Evolutionary conservation across 2,329 filamentous ascomycete genomes (phyloP), one percentile per base, ranked within the genome.

Genomic region (Fusarium phyllophilum): DNA sequence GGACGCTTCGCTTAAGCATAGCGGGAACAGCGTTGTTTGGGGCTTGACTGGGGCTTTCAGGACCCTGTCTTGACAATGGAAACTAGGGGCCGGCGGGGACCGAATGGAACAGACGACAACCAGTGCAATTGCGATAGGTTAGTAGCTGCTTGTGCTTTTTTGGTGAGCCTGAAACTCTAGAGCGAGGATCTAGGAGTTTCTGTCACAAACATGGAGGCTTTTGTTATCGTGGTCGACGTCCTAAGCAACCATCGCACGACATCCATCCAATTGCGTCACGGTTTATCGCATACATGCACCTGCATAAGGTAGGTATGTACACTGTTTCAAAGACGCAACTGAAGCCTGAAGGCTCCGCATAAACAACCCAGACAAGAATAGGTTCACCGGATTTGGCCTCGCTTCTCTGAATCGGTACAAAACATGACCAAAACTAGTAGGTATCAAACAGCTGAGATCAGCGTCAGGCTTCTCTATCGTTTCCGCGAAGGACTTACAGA

Each of bases 1-100:
- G 69, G 73, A 51, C 61, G 66, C 76, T 72, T 78, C 76, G 76
- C 76, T 78, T 78, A 78, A 75, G 72, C 72, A 72, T 70, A 73
- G 75, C 75, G 73, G 76, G 73, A 69, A 75, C 64, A 49, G 73
- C 48, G 66, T 66, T 70, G 68, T 77, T 78, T 77, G 75, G 74
- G 75, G 68, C 75, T 72, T 62, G 59, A 66, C 54, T 72, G 64
- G 72, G 72, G 60, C 54, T 34, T 34, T 26, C 26, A 20, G 39
- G 31, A 31, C 63, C 41, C 56, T 33, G 36, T 41, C 42, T 33
- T 63, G 61, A 60, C 61, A 48, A n/a, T 39, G 34, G 17, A 31
- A 42, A 29, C 46, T 54, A 39, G 51, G 51, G 45, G 44, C 31
- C 36, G 57, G 67, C 60, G 38, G 66, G 63, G 56, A 49, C 68